Evolutionary conservation across 257 asterid genomes (phyloP).

Genomic region (Capsicum baccatum): DNA sequence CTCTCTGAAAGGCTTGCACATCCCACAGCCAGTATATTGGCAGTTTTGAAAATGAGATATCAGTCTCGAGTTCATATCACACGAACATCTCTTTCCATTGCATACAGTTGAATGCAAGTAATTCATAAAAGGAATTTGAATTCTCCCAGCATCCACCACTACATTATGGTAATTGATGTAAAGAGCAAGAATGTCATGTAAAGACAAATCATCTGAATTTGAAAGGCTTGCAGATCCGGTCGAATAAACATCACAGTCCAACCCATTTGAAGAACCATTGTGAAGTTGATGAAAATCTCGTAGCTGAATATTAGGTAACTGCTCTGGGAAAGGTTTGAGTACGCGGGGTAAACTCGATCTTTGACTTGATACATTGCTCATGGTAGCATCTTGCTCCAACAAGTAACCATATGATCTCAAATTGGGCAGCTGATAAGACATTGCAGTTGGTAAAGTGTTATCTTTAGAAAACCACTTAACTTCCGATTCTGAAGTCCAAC

Average conservation of each 20-base stretch:
- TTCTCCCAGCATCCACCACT: slow-evolving; percentile 34
- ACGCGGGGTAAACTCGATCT: slow-evolving; percentile 30
- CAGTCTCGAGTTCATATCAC: slow-evolving; percentile 35
- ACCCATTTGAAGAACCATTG: slow-evolving; percentile 23
- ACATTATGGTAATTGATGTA: slow-evolving; percentile 41
- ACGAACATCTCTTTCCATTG: slow-evolving; percentile 41
- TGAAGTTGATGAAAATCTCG: slow-evolving; percentile 1
- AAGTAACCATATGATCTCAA: slow-evolving; percentile 31
- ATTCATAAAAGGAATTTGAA: slow-evolving; percentile 40
- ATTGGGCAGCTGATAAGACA: slow-evolving; percentile 37
- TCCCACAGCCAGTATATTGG: slow-evolving; percentile 34
- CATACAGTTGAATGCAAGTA: slow-evolving; percentile 45
- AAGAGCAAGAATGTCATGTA: slow-evolving; percentile 37
- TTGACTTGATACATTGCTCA: slow-evolving; percentile 25
- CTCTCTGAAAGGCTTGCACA: slow-evolving; percentile 48
- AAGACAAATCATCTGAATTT: slow-evolving; percentile 27
- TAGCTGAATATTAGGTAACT: slow-evolving; percentile 36
- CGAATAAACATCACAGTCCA: slow-evolving; percentile 2
- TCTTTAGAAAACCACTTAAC: slow-evolving; percentile 32
- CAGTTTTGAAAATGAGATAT: slow-evolving; percentile 55
- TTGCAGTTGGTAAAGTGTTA: slow-evolving; percentile 36
- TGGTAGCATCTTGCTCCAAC: slow-evolving; percentile 30
- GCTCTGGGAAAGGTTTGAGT: slow-evolving; percentile 30
- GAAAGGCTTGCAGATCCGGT: slow-evolving; percentile 33
- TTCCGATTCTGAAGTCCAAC: slow-evolving; percentile 32